phyloP scores from a whole-genome alignment of 1,284 basidiomycete genomes.

The Tilletia indica region DNA sequence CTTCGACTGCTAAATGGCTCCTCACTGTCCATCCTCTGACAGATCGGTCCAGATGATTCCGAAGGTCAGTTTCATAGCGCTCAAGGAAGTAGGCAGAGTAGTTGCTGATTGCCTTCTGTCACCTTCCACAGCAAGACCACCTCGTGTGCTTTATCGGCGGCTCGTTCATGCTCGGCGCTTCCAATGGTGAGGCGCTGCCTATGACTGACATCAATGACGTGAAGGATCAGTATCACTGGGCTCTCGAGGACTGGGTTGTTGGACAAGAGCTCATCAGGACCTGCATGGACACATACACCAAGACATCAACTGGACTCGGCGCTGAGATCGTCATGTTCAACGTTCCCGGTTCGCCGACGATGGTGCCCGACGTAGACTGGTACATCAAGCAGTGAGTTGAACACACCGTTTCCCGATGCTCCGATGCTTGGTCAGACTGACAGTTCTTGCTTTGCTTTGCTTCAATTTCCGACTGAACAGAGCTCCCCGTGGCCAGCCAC shows the following conservation, averaged over 20 bases:
- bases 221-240: constrained; percentile 15
- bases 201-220: constrained; percentile 27
- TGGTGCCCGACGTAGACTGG: constrained; percentile 41
- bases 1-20: too few relatives aligned
- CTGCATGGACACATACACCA: constrained; percentile 78
- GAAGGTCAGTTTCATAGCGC: background rate
- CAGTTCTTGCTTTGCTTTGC: background rate
- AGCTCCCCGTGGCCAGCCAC: constrained; percentile 49
- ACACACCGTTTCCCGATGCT: too few relatives aligned
- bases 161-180: constrained; percentile 83
- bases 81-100: background rate
- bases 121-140: constrained; percentile 82
- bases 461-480: background rate
- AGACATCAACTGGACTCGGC: constrained; percentile 68
- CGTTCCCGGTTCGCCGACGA: constrained; percentile 23
- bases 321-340: constrained; percentile 56
- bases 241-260: constrained; percentile 69
- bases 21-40: too few relatives aligned
- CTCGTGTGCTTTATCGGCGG: constrained; percentile 93
- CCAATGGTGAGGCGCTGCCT: constrained; percentile 57
- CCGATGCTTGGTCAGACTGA: background rate
- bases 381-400: constrained; percentile 43
- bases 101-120: background rate
- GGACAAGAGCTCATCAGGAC: constrained; percentile 80
- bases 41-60: constrained; percentile 10